Conservation (phyloP, 1,284 basidiomycete genomes). For the Jaminaea rosea region DNA sequence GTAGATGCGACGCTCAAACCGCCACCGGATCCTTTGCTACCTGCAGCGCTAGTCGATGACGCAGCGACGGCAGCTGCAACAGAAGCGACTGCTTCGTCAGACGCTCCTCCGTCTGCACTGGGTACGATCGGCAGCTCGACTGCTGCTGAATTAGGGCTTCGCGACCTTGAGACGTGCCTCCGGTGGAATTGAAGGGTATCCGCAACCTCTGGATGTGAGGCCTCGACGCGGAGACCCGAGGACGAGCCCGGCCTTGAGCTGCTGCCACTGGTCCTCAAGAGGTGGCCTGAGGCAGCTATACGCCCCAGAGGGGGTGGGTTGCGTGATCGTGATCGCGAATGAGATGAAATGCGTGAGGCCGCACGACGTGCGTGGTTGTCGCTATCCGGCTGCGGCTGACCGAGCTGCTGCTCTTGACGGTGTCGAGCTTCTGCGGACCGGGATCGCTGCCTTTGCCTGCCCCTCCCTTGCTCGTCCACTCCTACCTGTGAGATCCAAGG, state of each 20-base stretch:
- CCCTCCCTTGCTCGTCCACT: neutral
- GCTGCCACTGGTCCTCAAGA: too few species aligned
- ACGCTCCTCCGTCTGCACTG: neutral
- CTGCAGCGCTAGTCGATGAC: neutral
- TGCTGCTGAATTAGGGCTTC: conserved; percentile 15
- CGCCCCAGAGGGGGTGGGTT: neutral
- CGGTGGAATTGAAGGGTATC: conserved; percentile 29
- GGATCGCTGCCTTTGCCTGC: conserved; percentile 9
- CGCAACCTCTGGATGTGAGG: neutral
- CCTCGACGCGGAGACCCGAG: neutral
- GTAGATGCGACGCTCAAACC: neutral
- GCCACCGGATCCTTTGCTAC: neutral
- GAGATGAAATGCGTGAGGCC: neutral
- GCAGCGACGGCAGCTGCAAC: neutral
- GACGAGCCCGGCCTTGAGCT: neutral
- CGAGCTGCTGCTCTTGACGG: neutral
- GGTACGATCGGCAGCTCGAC: neutral
- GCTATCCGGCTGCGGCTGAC: neutral
- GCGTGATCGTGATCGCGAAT: neutral
- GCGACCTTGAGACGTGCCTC: conserved; percentile 26
- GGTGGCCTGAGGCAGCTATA: neutral
- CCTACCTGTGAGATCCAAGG: too few species aligned
- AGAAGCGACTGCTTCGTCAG: neutral
- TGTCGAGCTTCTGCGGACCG: conserved; percentile 7
- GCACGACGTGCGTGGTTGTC: neutral